Evolutionary conservation across 805 yeast species (phyloP), one percentile per base, ranked within the genome.

Genomic region (Spathaspora girioi): DNA sequence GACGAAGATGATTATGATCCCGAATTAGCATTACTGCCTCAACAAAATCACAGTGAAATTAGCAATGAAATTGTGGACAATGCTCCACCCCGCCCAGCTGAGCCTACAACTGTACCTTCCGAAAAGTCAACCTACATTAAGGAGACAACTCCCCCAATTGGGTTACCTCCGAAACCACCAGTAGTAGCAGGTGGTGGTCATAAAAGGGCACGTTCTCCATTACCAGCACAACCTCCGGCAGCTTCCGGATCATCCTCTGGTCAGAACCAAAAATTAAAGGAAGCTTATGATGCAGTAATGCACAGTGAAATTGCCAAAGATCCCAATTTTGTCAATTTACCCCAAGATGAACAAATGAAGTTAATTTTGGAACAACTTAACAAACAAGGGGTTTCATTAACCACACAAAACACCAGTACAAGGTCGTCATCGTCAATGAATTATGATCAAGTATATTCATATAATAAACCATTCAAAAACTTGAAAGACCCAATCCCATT

Each of bases 401-500:
- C 50, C 12, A 50, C 26, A 23, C 26, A 3, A 48, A 46, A 43
- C 47, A 8, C 46, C 47, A 38, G 47, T 52, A n/a, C n/a, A n/a
- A n/a, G n/a, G n/a, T n/a, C n/a, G n/a, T 23, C 26, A 23, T 23
- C 26, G 6, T 23, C 26, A n/a, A 58, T 59, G 50, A 68, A 74
- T 45, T 70, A 72, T 55, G 80, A 78, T 55, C 71, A 73, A 57
- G 80, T 74, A 17, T 78, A 80, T 48, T 68, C 75, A 47, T 77
- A 49, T 58, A 65, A 68, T 56, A 65, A 68, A 52, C 70, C 75
- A 10, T 62, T 62, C 54, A 66, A 64, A 54, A 59, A 66, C 53
- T 52, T 70, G 45, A 62, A 61, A 50, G 59, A 64, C 45, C 68
- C 70, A 1, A 61, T 67, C 26, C 74, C 75, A 9, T 56, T 65